Base-by-base conservation (phyloP, 2,329 filamentous ascomycete genomes). In the Graphilbum sp. region DNA sequence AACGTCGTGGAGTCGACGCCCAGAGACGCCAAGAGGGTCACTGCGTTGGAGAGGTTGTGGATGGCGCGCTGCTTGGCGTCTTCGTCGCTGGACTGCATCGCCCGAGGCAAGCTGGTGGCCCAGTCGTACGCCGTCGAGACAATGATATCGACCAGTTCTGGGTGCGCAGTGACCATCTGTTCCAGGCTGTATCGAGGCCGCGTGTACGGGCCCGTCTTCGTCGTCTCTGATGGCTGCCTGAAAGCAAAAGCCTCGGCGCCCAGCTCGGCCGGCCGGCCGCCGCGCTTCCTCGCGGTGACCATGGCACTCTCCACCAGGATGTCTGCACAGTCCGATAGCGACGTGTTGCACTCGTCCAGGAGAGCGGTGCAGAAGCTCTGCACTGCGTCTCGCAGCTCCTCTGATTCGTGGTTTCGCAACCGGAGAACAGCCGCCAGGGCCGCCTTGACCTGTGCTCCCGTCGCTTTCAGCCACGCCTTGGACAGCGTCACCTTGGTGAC, bases 41-140 rank as follows among this genome's bases (percentile, higher is more conserved):
- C 75, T 0, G 81, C 76, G 35, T 76, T 79, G 13, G 79, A 72
- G n/a, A 98, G 68, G 44, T 88, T 83, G 21, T 69, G 68, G 20
- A 96, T 69, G 2, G 78, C 75, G 39, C 70, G 68, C 43, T 75
- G 67, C 53, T 92, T 93, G 21, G 69, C 63, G n/a, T 66, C 66
- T 47, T 94, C 85, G 49, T 96, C 86, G 46, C 76, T 79, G 9
- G 76, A 73, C 53, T 88, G 84, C 75, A 95, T 87, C 13, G 84
- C 58, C 15, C 86, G 72, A 5, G 88, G 79, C 16, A 98, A 67
- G 31, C 83, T 78, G 3, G 74, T 72, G 19, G 87, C 69, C 86
- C 87, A 95, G 37, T 75, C 76, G 53, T 88, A 81, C 1, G 92
- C 65, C 1, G 72, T 79, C 21, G 67, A 69, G 47, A 83, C 75